Evolutionary conservation across 139 green algal species (phyloP).

Genomic region (Chlorella vulgaris): DNA sequence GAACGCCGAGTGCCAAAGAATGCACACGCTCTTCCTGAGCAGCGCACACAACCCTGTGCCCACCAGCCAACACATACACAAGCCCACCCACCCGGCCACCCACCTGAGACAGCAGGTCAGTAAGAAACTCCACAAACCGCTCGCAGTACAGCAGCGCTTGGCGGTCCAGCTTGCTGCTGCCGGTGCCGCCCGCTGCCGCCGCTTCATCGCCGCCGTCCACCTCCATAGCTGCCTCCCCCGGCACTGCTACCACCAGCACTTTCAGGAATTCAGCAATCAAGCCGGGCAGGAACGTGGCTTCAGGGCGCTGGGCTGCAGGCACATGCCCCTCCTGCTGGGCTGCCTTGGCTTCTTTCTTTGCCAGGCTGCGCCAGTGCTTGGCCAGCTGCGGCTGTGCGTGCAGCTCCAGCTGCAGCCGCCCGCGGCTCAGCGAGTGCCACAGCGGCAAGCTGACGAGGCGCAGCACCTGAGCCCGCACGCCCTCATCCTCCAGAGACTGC

Average conservation of each 20-base stretch:
- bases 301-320: constrained; percentile 56
- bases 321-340: constrained; percentile 58
- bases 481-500: constrained; percentile 85
- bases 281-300: constrained; percentile 77
- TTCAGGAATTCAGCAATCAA: constrained; percentile 80
- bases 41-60: neutral
- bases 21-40: too few relatives aligned
- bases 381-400: constrained; percentile 69
- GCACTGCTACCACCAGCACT: constrained; percentile 7
- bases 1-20: too few relatives aligned
- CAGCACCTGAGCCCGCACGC: constrained; percentile 72
- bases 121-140: constrained; percentile 89
- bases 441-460: constrained; percentile 78
- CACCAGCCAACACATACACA: neutral
- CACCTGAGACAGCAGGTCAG: constrained; percentile 88
- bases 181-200: neutral
- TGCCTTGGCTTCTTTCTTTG: constrained; percentile 84
- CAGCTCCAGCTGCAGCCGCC: constrained; percentile 87
- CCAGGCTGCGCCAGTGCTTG: constrained; percentile 86
- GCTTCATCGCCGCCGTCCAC: constrained; percentile 1
- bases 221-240: neutral
- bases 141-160: constrained; percentile 79
- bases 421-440: constrained; percentile 83
- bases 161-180: constrained; percentile 6
- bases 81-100: neutral